These are phyloP conservation scores for Fusarium burgessii DNA, from an alignment of 2,329 filamentous ascomycete species.

Conservation along the genomic window DNA sequence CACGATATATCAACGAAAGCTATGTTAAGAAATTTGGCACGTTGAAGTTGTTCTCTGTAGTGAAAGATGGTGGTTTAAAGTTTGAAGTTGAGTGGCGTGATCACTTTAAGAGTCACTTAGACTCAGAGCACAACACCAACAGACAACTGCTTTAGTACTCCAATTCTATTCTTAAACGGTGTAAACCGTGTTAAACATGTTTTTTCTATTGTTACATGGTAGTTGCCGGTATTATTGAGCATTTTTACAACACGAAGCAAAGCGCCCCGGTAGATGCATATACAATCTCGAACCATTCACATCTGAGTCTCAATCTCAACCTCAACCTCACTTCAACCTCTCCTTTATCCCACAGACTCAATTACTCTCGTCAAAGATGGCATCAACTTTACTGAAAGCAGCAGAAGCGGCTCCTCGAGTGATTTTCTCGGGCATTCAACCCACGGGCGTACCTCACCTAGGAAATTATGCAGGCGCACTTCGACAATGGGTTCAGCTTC, in stretches of 20 bases:
- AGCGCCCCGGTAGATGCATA: slow-evolving; percentile 45
- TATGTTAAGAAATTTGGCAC: not conserved
- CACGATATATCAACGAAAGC: no score
- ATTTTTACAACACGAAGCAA: not conserved
- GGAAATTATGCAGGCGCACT: slow-evolving; percentile 96
- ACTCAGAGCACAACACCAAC: not conserved
- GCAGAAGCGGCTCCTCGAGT: slow-evolving; percentile 53
- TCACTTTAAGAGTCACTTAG: no score
- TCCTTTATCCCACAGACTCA: not conserved
- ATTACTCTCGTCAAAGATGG: not conserved
- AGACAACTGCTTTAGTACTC: not conserved
- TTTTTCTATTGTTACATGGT: not conserved
- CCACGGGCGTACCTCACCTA: slow-evolving; percentile 91
- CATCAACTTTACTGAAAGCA: slow-evolving; percentile 17
- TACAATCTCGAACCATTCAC: slow-evolving; percentile 15
- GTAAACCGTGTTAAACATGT: rapidly evolving
- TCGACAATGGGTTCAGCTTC: slow-evolving; percentile 85
- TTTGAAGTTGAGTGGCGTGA: not conserved
- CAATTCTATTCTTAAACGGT: not conserved
- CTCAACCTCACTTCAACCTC: not conserved
- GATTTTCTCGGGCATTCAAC: slow-evolving; percentile 97
- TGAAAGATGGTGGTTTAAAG: not conserved
- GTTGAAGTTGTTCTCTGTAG: not conserved
- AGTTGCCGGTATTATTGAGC: not conserved
- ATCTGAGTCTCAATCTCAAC: not conserved